These are phyloP conservation scores for Geotrichum siamense DNA, from an alignment of 1,139 yeast species.

Conservation along the genomic window DNA sequence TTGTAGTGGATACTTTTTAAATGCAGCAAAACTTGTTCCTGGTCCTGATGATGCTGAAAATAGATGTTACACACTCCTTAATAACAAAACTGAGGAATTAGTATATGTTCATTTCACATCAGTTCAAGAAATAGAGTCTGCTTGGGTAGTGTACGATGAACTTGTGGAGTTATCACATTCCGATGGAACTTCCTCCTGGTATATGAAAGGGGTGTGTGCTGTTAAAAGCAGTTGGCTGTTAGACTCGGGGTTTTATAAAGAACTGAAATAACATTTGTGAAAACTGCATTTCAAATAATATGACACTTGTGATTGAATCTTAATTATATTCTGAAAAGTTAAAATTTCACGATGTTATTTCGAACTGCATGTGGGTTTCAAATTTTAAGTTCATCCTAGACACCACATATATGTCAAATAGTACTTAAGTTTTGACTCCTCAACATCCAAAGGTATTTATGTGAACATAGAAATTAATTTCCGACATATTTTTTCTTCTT, in stretches of 20 bases:
- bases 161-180: conserved; percentile 7
- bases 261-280: neutral
- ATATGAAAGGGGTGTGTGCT: conserved; percentile 13
- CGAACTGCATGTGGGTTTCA: too few species aligned
- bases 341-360: too few species aligned
- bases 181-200: conserved; percentile 7
- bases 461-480: too few species aligned
- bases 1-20: conserved; percentile 20
- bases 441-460: too few species aligned
- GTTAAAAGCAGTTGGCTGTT: conserved; percentile 17
- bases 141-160: conserved; percentile 16
- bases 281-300: too few species aligned
- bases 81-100: conserved; percentile 1
- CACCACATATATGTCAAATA: too few species aligned
- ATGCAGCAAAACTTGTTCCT: conserved; percentile 19
- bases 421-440: too few species aligned
- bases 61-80: conserved; percentile 9
- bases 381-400: too few species aligned
- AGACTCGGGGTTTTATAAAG: conserved; percentile 16
- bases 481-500: too few species aligned
- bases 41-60: conserved; percentile 7
- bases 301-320: too few species aligned
- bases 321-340: too few species aligned
- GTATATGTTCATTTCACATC: conserved; percentile 6
- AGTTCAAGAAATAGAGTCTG: conserved; percentile 8